A percentile compares a stretch with the other conserved stretches of the same genome.
These are phyloP conservation scores for Vaccinium darrowii DNA, from an alignment of 148 eudicot genomes.

Conservation along the genomic window DNA sequence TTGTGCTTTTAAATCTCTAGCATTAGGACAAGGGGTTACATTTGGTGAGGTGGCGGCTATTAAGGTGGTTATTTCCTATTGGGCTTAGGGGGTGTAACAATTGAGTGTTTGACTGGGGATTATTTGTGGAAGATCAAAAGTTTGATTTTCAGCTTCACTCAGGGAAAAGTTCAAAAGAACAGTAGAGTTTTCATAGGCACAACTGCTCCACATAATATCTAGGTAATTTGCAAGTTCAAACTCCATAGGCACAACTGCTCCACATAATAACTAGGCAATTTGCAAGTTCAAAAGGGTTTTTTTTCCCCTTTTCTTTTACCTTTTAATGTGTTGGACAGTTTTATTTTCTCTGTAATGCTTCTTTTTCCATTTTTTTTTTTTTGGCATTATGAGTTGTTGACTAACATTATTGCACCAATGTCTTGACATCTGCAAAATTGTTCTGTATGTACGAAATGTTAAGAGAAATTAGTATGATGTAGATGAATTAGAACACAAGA, in stretches of 20 bases:
- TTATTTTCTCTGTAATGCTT: neutral
- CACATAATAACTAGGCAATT: neutral
- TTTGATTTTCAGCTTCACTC: neutral
- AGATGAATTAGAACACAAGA: neutral
- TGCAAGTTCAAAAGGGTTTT: neutral
- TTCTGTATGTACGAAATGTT: neutral
- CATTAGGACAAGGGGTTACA: neutral
- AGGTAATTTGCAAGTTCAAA: neutral
- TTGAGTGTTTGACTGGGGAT: neutral
- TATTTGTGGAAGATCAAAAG: neutral
- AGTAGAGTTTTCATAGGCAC: neutral
- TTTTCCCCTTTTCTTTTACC: neutral
- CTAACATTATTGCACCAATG: neutral
- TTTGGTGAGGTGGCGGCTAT: conserved; percentile 3
- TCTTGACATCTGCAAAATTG: neutral
- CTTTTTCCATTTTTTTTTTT: neutral
- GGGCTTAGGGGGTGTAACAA: neutral
- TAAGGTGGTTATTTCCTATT: neutral
- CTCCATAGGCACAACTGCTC: neutral
- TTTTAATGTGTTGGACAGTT: neutral
- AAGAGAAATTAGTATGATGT: neutral
- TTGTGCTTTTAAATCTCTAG: neutral
- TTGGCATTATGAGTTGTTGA: conserved; percentile 7
- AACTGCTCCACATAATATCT: neutral
- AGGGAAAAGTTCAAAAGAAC: neutral